A percentile compares a stretch with the other conserved stretches of the same genome.
Conservation (phyloP, 2,329 filamentous ascomycete genomes). For the Exophiala sideris region DNA sequence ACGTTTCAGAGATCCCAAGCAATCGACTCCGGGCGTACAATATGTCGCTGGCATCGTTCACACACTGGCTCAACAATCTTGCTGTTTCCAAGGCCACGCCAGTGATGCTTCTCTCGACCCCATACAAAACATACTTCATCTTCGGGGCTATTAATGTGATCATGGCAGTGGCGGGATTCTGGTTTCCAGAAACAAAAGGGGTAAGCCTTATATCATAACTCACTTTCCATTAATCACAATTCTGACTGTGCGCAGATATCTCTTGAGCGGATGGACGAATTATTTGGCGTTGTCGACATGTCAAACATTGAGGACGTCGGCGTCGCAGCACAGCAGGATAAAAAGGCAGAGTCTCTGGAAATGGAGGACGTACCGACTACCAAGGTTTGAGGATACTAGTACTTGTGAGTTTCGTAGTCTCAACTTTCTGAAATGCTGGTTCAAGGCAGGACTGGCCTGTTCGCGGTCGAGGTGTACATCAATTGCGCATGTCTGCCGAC, state of each 20-base stretch:
- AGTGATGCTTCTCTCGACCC: constrained; percentile 58
- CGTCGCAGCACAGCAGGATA: background rate
- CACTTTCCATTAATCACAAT: background rate
- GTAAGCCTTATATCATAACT: constrained; percentile 31
- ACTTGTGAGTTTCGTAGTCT: too few species aligned
- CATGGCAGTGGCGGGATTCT: constrained; percentile 64
- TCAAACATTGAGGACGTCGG: background rate
- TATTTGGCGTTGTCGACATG: constrained; percentile 52
- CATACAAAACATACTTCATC: constrained; percentile 63
- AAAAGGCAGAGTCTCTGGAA: background rate
- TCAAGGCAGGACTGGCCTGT: too few species aligned
- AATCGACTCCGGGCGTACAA: constrained; percentile 64
- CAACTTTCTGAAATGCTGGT: too few species aligned
- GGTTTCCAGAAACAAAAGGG: constrained; percentile 69
- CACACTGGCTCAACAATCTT: constrained; percentile 73
- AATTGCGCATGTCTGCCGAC: too few species aligned
- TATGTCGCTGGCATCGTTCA: constrained; percentile 64
- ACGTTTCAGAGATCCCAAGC: constrained; percentile 67
- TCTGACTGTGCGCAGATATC: constrained; percentile 5
- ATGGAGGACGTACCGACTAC: background rate
- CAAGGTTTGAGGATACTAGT: background rate
- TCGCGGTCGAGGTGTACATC: too few species aligned
- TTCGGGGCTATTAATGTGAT: constrained; percentile 66
- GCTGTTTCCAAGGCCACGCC: constrained; percentile 55
- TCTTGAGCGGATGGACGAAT: constrained; percentile 64